Conservation (phyloP, 495 filamentous ascomycete species). For the Penicillium angulare region DNA sequence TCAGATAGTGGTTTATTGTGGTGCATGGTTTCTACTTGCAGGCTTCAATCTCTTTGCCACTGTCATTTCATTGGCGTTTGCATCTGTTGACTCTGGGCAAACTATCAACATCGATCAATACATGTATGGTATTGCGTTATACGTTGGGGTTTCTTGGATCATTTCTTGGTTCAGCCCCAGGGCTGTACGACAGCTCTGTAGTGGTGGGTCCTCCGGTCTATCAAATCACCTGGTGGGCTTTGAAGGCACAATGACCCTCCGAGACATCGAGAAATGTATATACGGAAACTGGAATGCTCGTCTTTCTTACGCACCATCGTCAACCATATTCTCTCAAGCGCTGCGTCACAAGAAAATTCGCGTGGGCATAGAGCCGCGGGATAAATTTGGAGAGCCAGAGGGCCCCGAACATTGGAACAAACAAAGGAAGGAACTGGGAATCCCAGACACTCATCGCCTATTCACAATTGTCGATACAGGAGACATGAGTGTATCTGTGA, state of each 20-base stretch:
- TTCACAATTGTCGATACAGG: constrained; percentile 16
- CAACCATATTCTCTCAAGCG: constrained; percentile 8
- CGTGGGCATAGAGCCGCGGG: constrained; percentile 5
- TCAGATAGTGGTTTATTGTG: constrained; percentile 5
- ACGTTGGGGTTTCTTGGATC: constrained; percentile 8
- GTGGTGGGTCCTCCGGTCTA: constrained; percentile 5
- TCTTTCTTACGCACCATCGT: constrained; percentile 9
- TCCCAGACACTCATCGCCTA: constrained; percentile 9
- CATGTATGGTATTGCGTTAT: constrained; percentile 4
- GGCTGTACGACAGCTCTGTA: constrained; percentile 17
- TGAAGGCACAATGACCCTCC: constrained; percentile 12
- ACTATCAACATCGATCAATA: background rate
- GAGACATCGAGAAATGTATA: constrained; percentile 8
- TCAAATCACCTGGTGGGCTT: constrained; percentile 12
- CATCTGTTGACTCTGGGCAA: background rate
- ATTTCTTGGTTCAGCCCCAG: constrained; percentile 15
- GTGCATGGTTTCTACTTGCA: constrained; percentile 5
- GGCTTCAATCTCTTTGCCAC: constrained; percentile 7
- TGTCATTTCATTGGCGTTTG: constrained; percentile 1
- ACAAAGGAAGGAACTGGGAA: background rate
- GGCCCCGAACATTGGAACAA: constrained; percentile 3
- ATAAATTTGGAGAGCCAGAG: background rate
- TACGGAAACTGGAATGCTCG: constrained; percentile 15
- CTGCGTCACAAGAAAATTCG: constrained; percentile 5
- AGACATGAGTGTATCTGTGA: constrained; percentile 16